Evolutionary conservation across 768 basidiomycete species (phyloP), one percentile per base, ranked within the genome.

Genomic region (Hygrocybe punicea): DNA sequence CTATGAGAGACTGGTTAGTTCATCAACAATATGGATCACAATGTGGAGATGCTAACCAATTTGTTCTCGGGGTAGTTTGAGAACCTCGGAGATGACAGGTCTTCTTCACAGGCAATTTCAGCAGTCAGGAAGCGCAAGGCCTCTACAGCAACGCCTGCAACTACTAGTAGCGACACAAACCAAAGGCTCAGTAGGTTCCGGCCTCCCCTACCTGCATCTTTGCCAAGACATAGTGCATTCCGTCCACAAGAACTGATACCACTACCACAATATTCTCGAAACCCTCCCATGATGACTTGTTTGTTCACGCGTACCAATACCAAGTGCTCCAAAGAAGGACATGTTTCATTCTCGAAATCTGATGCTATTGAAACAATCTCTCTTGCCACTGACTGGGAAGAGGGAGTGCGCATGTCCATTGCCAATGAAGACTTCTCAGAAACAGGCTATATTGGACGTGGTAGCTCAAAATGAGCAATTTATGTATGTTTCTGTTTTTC

Each of bases 391-490:
- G 56, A 60, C 40, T 60, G 51, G 51, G 21, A 33, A 24, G 21
- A 17, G 4, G 59, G 46, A 4, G 4, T n/a, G 19, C 13, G 24
- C 46, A 48, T 48, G 24, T 25, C n/a, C 4, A 17, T n/a, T 3
- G 16, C 14, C 25, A 56, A 29, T 4, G 29, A 29, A 29, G 29
- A 29, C 29, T 8, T 14, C 33, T 7, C 16, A n/a, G 4, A 45
- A 47, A 34, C 60, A 17, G 60, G 60, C 1, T 64, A 46, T 39
- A 53, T 64, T 49, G 63, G 63, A 6, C 3, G 14, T n/a, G 63
- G 63, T 17, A 52, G 44, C 13, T 24, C 63, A 0, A 64, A 64
- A 37, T 29, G 35, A 3, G 59, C 55, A 11, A 50, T 64, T 33
- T 64, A 64, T 55, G 61, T 62, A 51, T 29, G 29, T 29, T 29